Evolutionary conservation across 179 eudicot genomes (phyloP), one percentile per base, ranked within the genome.

Genomic region (Silene coronaria): DNA sequence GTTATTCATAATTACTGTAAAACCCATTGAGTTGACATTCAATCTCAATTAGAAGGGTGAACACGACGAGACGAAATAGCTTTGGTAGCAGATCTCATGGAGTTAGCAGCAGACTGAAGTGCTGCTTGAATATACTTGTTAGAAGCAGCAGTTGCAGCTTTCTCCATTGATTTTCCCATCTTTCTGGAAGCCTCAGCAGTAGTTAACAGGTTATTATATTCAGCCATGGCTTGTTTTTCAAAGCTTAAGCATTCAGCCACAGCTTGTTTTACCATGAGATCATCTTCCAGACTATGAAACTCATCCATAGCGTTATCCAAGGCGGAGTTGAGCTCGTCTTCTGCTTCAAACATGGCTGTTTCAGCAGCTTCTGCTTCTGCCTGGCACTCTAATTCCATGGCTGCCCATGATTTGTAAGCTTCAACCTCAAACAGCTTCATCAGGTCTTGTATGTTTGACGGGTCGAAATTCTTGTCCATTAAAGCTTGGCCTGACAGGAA

Each of bases 301-400:
- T 93, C 98, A 3, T 80, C 85, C 95, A 93, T 88, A 62, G 94
- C 97, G 9, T 76, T 80, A 4, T 93, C 95, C 91, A 93, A 86
- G 48, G 78, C 91, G 0, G 87, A 83, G 13, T 93, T 87, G 26
- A 93, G 85, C 13, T 85, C 74, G 7, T 84, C 85, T 60, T 91
- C 97, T 0, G 94, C 83, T 63, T 87, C 89, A 0, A n/a, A 57
- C 80, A 90, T 67, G 67, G 83, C 67, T 14, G 70, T 16, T 19
- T 85, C 81, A 0, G 90, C 88, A n/a, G 77, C 76, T 30, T 79
- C 36, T 0, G 68, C 81, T 45, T 89, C 88, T 4, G 67, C 28
- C 2, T 84, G 46, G 72, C 79, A 79, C 21, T 85, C 81, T 8
- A 88, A 79, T 36, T 91, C 98, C 71, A 84, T 71, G 0, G 88